These are phyloP conservation scores for Infundibulicybe gibba DNA, from an alignment of 768 basidiomycete species.

Conservation along the genomic window DNA sequence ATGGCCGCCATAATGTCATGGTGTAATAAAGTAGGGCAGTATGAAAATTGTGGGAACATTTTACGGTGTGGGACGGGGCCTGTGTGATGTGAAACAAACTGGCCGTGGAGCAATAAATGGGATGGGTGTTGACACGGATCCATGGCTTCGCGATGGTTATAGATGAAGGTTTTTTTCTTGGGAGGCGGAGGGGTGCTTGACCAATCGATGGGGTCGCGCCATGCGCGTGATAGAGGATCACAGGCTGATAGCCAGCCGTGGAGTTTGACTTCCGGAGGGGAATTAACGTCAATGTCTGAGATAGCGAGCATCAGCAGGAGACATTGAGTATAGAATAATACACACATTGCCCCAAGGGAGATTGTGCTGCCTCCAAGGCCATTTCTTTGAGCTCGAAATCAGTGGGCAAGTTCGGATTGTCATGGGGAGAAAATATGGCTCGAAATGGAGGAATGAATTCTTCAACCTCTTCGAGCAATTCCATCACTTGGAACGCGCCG, in stretches of 20 bases:
- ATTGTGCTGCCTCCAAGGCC: constrained; percentile 33
- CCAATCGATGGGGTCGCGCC: constrained; percentile 20
- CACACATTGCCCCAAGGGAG: constrained; percentile 27
- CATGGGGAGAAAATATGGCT: constrained; percentile 49
- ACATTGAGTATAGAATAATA: not conserved
- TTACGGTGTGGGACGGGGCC: constrained; percentile 40
- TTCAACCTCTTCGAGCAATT: constrained; percentile 37
- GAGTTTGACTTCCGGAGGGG: constrained; percentile 22
- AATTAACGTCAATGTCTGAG: constrained; percentile 27
- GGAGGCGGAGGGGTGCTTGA: constrained; percentile 12
- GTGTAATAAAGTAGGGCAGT: constrained; percentile 43
- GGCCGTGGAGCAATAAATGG: constrained; percentile 39
- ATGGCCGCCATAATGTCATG: constrained; percentile 47
- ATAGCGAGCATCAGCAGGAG: not conserved
- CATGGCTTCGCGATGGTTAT: constrained; percentile 40
- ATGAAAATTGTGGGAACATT: constrained; percentile 50
- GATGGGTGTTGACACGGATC: constrained; percentile 42
- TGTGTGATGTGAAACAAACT: constrained; percentile 42
- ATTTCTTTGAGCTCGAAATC: constrained; percentile 29
- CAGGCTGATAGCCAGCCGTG: constrained; percentile 40
- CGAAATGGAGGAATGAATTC: constrained; percentile 41
- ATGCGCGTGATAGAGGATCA: constrained; percentile 27
- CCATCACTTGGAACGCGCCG: constrained; percentile 29
- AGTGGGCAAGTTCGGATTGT: constrained; percentile 37
- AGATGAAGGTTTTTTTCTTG: constrained; percentile 37